Base-by-base conservation (phyloP, 2,329 filamentous ascomycete species). In the Colletotrichum sidae region DNA sequence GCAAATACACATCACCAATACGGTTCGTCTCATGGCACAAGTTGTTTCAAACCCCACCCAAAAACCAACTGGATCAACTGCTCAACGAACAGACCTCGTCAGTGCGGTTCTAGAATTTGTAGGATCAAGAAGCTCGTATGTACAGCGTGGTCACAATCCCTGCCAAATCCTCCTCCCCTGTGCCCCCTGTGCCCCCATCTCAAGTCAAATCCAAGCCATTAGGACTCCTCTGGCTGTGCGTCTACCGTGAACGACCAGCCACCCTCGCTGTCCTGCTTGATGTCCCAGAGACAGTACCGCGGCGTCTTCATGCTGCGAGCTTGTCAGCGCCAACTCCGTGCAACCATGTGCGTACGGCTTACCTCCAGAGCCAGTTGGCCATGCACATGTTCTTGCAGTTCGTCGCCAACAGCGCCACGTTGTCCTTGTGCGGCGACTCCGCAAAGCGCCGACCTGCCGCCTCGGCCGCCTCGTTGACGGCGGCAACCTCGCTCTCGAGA, bases 361-460 rank as follows among this genome's bases (percentile, higher is more conserved):
- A 65, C 57, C 62, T 61, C 57, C 62, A 65, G 8, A 65, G 39
- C 57, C 62, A 61, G 35, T 55, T 55, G 7, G 51, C 46, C 62
- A 61, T 65, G 6, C 56, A 55, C 62, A 65, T 65, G 9, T 55
- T 65, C 45, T 61, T 65, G 51, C 57, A 65, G 45, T 65, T 65
- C 15, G 25, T 65, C 1, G 35, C 39, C 12, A 65, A 46, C 15
- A 61, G 17, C 2, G 39, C 17, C 4, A 61, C 46, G 12, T 65
- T 17, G 13, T 50, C 7, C 9, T 34, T 33, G 34, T 65, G 25
- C 1, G 57, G 45, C n/a, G 57, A 55, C 6, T 42, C 39, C 2
- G 45, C 45, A 4, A 61, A 65, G 0, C 51, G 44, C 5, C 8
- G n/a, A 8, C 3, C 8, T 2, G 44, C 51, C 5, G 51, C 45